These are phyloP conservation scores for Saprolegnia parasitica DNA, from an alignment of 352 stramenopile species.

Conservation along the genomic window DNA sequence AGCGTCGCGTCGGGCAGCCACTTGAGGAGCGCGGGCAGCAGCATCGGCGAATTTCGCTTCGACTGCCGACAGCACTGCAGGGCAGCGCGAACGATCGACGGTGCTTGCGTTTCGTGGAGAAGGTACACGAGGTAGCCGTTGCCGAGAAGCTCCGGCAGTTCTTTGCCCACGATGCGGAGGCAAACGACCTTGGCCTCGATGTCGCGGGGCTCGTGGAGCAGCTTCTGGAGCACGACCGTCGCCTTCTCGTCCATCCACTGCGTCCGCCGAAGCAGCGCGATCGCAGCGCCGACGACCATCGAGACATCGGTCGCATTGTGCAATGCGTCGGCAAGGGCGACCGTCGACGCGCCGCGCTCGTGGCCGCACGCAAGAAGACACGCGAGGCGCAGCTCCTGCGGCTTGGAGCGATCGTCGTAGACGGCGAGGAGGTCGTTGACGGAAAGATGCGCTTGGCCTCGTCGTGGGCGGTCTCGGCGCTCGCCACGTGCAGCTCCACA, in stretches of 20 bases:
- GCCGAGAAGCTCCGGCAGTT: conserved; percentile 71
- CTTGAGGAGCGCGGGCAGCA: conserved; percentile 78
- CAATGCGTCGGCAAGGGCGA: background rate
- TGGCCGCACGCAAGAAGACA: conserved; percentile 75
- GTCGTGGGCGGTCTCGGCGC: conserved; percentile 35
- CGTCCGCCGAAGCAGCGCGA: conserved; percentile 62
- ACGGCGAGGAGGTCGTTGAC: conserved; percentile 27
- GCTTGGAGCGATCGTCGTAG: conserved; percentile 15
- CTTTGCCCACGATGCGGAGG: conserved; percentile 75
- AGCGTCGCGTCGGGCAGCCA: conserved; percentile 63
- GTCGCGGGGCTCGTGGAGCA: conserved; percentile 65
- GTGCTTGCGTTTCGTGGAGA: conserved; percentile 57
- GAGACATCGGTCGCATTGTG: conserved; percentile 44
- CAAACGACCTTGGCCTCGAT: conserved; percentile 68
- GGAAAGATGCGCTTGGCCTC: conserved; percentile 16
- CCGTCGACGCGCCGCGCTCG: conserved; percentile 31
- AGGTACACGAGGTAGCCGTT: conserved; percentile 83
- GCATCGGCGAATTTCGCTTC: conserved; percentile 69
- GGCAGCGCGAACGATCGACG: conserved; percentile 66
- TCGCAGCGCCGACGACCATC: conserved; percentile 61
- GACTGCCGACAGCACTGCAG: conserved; percentile 79
- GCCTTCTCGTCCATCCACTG: conserved; percentile 86
- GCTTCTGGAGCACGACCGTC: conserved; percentile 66
- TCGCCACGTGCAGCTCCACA: conserved; percentile 63
- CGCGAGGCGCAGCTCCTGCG: conserved; percentile 58